Conservation (phyloP, 805 yeast species). For the Wickerhamiella siamensis region DNA sequence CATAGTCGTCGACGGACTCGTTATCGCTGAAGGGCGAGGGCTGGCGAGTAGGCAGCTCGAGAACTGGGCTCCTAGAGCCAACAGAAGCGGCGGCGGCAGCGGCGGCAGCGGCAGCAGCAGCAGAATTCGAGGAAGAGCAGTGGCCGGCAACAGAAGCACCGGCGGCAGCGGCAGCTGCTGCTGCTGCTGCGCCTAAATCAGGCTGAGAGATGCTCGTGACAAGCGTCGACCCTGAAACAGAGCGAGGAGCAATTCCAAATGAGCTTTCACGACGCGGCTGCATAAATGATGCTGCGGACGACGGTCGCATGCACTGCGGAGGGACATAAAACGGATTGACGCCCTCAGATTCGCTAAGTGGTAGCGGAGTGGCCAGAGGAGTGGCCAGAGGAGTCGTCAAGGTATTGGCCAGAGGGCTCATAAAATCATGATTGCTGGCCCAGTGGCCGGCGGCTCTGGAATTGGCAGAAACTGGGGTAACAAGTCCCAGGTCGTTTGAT, state of each 20-base stretch:
- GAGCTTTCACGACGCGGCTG: neutral
- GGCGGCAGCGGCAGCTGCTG: conserved; percentile 5
- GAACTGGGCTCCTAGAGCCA: neutral
- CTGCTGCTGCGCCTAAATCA: conserved; percentile 1
- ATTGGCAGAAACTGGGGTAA: conserved; percentile 6
- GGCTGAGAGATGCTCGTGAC: neutral
- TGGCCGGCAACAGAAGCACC: conserved; percentile 2
- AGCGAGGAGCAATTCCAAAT: conserved; percentile 1
- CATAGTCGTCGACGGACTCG: neutral
- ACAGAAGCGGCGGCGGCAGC: conserved; percentile 3
- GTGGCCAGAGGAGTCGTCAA: conserved; percentile 3
- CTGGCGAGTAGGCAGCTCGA: neutral
- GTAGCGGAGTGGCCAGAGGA: conserved; percentile 9
- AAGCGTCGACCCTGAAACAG: neutral
- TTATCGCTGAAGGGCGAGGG: neutral
- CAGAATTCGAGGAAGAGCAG: too few relatives aligned
- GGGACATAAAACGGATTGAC: conserved; percentile 26
- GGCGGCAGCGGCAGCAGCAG: conserved; percentile 7
- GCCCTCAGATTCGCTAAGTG: conserved; percentile 12
- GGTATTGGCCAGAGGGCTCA: conserved; percentile 5
- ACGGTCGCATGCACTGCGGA: conserved; percentile 16
- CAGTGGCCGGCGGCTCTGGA: conserved; percentile 5
- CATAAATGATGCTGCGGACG: conserved; percentile 2
- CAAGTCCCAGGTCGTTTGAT: conserved; percentile 3
- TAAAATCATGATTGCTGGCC: conserved; percentile 6